Evolutionary conservation across 2,329 filamentous ascomycete species (phyloP).

Genomic region (Colletotrichum kahawae): DNA sequence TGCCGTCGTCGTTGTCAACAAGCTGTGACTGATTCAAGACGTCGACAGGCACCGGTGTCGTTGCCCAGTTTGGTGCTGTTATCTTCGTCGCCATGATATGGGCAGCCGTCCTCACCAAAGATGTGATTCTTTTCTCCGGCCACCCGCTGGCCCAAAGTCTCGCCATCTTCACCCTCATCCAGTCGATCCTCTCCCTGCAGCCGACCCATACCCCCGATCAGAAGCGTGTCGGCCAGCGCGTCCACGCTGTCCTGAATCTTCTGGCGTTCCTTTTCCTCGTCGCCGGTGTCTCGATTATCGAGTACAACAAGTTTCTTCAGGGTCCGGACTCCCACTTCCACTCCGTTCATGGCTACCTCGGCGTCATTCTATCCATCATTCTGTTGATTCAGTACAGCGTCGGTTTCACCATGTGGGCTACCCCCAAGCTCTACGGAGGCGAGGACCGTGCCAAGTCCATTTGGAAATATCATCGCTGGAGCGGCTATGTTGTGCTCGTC

Average conservation of each 20-base stretch:
- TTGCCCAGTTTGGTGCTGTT: constrained; percentile 80
- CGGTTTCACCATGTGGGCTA: constrained; percentile 83
- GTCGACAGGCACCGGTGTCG: constrained; percentile 73
- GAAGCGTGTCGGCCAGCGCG: constrained; percentile 65
- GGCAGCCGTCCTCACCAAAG: constrained; percentile 73
- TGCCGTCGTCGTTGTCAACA: constrained; percentile 20
- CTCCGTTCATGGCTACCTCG: constrained; percentile 81
- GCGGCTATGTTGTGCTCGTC: constrained; percentile 76
- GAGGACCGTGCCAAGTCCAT: constrained; percentile 79
- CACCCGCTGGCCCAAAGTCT: constrained; percentile 77
- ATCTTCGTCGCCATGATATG: constrained; percentile 80
- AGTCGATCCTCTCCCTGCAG: constrained; percentile 85
- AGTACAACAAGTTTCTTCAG: constrained; percentile 81
- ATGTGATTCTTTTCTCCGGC: constrained; percentile 81
- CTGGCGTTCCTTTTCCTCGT: constrained; percentile 66
- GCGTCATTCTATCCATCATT: constrained; percentile 74
- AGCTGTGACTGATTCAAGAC: neutral
- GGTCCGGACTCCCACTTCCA: constrained; percentile 72
- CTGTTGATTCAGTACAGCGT: constrained; percentile 77
- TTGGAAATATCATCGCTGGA: constrained; percentile 87
- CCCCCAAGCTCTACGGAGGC: constrained; percentile 77
- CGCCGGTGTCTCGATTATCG: constrained; percentile 73
- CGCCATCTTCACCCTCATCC: constrained; percentile 75
- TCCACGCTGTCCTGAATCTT: constrained; percentile 75
- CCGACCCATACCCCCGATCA: constrained; percentile 80